phyloP scores from a whole-genome alignment of 768 basidiomycete genomes.

The Mycena galopus region DNA sequence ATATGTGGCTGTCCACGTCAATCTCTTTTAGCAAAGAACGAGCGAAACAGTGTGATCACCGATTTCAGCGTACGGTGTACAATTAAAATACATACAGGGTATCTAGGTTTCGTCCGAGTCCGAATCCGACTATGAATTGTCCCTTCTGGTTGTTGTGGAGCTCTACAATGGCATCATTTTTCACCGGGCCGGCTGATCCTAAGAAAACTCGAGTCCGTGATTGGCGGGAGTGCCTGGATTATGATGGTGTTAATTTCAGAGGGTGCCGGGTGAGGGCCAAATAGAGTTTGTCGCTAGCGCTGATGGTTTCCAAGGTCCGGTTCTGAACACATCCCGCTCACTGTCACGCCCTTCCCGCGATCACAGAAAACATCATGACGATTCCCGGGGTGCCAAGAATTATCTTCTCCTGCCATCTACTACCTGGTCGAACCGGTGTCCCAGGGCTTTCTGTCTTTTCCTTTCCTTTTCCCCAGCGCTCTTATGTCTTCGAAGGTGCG shows the following conservation, averaged over 20 bases:
- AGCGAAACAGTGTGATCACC: not conserved
- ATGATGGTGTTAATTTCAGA: too few species aligned
- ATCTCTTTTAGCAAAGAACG: not conserved
- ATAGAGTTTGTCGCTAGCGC: not conserved
- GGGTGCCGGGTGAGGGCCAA: not conserved
- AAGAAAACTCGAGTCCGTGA: too few species aligned
- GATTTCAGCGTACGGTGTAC: not conserved
- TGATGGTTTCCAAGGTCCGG: conserved; percentile 15
- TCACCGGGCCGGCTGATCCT: too few species aligned
- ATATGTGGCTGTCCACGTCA: not conserved
- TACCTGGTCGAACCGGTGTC: conserved; percentile 37
- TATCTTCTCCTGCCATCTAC: conserved; percentile 18
- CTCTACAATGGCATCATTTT: too few species aligned
- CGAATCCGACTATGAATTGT: not conserved
- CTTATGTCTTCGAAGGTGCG: conserved; percentile 36
- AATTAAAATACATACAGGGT: not conserved
- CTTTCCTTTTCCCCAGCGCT: conserved; percentile 21
- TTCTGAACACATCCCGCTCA: not conserved
- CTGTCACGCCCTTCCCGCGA: not conserved
- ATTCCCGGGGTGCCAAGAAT: not conserved
- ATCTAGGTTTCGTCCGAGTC: not conserved
- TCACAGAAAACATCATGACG: not conserved
- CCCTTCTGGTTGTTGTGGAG: too few species aligned
- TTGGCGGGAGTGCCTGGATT: too few species aligned
- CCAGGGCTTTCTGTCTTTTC: conserved; percentile 37